Base-by-base conservation (phyloP, 2,329 filamentous ascomycete species). In the Alternaria burnsii region DNA sequence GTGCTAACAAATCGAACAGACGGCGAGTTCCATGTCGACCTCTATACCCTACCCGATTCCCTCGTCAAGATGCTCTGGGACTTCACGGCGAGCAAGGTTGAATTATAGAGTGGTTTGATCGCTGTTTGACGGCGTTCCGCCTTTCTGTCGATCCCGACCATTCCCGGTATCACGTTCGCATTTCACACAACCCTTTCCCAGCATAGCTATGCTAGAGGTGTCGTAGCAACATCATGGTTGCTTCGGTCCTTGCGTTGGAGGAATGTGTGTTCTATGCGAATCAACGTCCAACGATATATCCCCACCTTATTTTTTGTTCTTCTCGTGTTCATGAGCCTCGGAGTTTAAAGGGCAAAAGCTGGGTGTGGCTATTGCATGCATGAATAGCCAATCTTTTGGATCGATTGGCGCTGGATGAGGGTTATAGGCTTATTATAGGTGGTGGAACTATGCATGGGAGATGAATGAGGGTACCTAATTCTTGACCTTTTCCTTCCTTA, bases 11-110 rank as follows among this genome's bases (percentile, higher is more conserved):
- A 11, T 51, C 73, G 16, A 42, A 40, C 43, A 92, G 93, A 94
- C 75, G 95, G 95, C 74, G 95, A 99, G 82, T 99, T 99, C 82
- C 95, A 97, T 62, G 94, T 99, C 70, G 95, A 99, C 76, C 86
- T 99, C 59, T 98, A 97, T 82, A 98, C 95, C n/a, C 88, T 99
- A 66, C 94, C 95, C 1, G 95, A 98, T 68, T 82, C 83, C 28
- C 85, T 98, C 38, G 91, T 95, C 76, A 96, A 95, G 80, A 93
- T 93, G 88, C 89, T 99, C 61, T 98, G 94, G 94, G 94, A 97
- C 63, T 96, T 95, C 76, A 87, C 87, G 42, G 66, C 75, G 16
- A 63, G 64, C 16, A 77, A 75, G 68, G 71, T 67, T 16, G 72
- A 77, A 10, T 64, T 78, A 66, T 79, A 77, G 64, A 55, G 10